Base-by-base conservation (phyloP, 139 green algal species). In the Ettlia oleoabundans region DNA sequence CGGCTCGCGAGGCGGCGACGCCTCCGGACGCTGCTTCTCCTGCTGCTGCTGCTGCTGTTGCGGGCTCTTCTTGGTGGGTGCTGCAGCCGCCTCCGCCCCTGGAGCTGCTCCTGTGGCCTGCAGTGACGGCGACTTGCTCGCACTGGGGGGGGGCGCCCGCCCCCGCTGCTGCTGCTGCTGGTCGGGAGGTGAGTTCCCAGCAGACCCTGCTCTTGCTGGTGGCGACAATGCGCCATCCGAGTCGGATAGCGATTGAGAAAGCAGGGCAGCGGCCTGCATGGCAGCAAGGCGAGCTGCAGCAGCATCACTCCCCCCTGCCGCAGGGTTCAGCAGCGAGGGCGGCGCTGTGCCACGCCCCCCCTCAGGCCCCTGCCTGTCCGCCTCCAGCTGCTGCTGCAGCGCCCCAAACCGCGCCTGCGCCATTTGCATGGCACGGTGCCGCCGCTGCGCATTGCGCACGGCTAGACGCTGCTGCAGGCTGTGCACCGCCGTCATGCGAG, bases 401-500 rank as follows among this genome's bases (percentile, higher is more conserved):
- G 35, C 38, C 22, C 67, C 38, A 40, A 75, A 53, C 38, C 67
- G 67, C 69, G 42, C 41, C 69, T 76, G 41, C 41, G 69, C 69
- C 42, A 42, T 28, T 30, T 61, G 67, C 67, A 75, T 37, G 35
- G 67, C 69, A 8, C 28, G 69, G n/a, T 76, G 69, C 69, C 69
- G 41, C 41, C 13, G 69, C 69, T 76, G 69, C 69, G 51, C 38
- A 9, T 62, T 24, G 26, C 42, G 69, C 69, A 18, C 28, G 28
- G 42, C 42, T 42, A 76, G 8, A 28, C 69, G 42, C 42, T 76
- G 42, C 69, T 76, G 69, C 69, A 76, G 69, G n/a, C 24, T 40
- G 69, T 76, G 69, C 69, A 76, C 69, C 2, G 69, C 69, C 28
- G 69, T 42, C 69, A 76, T 62, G 28, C 69, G 69, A 41, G 69